A percentile compares a stretch with the other conserved stretches of the same genome.
Conservation (phyloP, 306 rosid genomes). For the Glycine tomentella region DNA sequence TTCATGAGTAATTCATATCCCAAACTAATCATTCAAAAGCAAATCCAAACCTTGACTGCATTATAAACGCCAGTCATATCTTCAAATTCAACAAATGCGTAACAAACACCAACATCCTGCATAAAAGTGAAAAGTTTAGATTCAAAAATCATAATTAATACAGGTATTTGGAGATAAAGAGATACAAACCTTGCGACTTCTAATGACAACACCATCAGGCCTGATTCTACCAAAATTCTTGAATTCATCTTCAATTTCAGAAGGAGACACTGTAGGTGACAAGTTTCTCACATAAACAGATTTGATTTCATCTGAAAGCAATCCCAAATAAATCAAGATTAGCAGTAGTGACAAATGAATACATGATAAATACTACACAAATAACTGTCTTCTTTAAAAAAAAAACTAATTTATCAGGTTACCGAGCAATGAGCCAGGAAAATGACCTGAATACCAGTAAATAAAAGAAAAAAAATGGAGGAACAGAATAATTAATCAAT, state of each 20-base stretch:
- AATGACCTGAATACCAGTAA: background rate
- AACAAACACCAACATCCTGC: conserved; percentile 98
- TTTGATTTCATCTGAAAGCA: conserved; percentile 78
- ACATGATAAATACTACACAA: conserved; percentile 12
- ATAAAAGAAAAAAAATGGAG: too few relatives aligned
- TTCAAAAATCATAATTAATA: conserved; percentile 25
- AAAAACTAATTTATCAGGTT: background rate
- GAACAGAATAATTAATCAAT: conserved; percentile 27
- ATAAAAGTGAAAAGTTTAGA: conserved; percentile 44
- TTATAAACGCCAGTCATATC: conserved; percentile 84
- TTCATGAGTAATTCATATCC: conserved; percentile 4
- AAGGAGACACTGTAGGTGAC: conserved; percentile 74
- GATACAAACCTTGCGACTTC: conserved; percentile 87
- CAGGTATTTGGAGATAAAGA: conserved; percentile 35
- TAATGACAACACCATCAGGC: conserved; percentile 83
- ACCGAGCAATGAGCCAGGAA: conserved; percentile 10
- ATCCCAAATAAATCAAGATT: conserved; percentile 41
- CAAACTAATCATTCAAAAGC: conserved; percentile 25
- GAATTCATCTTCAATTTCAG: conserved; percentile 88
- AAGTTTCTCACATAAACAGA: conserved; percentile 94
- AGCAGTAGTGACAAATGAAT: background rate
- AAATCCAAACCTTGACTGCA: conserved; percentile 80
- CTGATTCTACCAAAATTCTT: conserved; percentile 82
- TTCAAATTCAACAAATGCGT: conserved; percentile 96
- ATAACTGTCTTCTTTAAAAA: conserved; percentile 3